Evolutionary conservation across 768 basidiomycete species (phyloP).

Genomic region (Mycena kentingensis): DNA sequence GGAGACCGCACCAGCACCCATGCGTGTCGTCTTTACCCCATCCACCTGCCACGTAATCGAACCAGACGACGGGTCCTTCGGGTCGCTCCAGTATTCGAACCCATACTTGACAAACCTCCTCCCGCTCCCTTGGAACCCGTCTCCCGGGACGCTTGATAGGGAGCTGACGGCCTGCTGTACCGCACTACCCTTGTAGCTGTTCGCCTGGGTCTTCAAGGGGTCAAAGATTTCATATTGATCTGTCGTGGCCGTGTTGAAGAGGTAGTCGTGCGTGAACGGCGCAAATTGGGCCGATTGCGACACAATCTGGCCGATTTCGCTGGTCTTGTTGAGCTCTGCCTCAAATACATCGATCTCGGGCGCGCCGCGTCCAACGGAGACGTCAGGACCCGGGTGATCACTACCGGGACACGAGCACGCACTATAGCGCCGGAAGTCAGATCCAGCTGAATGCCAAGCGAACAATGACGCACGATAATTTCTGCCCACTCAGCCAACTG

Average conservation of each 20-base stretch:
- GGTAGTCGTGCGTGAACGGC: conserved; percentile 48
- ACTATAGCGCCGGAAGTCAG: conserved; percentile 32
- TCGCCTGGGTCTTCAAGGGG: conserved; percentile 35
- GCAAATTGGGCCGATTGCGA: conserved; percentile 81
- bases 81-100: conserved; percentile 77
- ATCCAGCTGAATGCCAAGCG: neutral
- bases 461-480: conserved; percentile 55
- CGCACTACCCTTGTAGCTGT: conserved; percentile 52
- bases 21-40: conserved; percentile 47
- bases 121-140: conserved; percentile 62
- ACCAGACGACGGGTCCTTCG: conserved; percentile 51
- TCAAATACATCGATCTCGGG: conserved; percentile 87
- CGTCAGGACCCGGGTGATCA: conserved; percentile 75
- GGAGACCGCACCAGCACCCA: conserved; percentile 56
- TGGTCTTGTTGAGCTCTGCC: conserved; percentile 63
- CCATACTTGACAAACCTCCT: conserved; percentile 54
- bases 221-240: conserved; percentile 39
- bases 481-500: conserved; percentile 78
- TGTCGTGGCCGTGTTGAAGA: conserved; percentile 35
- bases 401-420: conserved; percentile 75
- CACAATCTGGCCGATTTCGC: conserved; percentile 50
- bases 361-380: conserved; percentile 60
- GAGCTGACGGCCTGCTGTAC: conserved; percentile 60
- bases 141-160: conserved; percentile 48
- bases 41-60: conserved; percentile 78